Evolutionary conservation across 768 basidiomycete genomes (phyloP), one percentile per base, ranked within the genome.

Genomic region (Gymnopilus junonius): DNA sequence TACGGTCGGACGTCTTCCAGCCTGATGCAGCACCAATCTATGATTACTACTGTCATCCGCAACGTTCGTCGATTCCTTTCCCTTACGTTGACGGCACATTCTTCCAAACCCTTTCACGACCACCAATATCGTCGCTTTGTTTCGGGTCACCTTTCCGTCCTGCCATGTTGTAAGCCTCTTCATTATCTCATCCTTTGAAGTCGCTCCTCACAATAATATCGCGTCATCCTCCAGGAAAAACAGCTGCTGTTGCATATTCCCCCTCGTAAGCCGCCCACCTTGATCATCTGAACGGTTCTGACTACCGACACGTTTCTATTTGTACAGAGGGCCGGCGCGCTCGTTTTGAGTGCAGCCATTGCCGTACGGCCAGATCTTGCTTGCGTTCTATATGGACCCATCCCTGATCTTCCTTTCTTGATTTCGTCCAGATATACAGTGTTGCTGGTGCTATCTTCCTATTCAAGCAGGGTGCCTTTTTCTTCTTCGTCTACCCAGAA

Each of bases 201-300:
- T n/a, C n/a, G n/a, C n/a, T n/a, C n/a, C n/a, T n/a, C n/a, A n/a
- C n/a, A n/a, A n/a, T n/a, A n/a, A n/a, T n/a, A n/a, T n/a, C n/a
- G n/a, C n/a, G n/a, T n/a, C n/a, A n/a, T 32, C 11, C 8, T 46
- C 25, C 58, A 91, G 89, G 89, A 91, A 90, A 80, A 89, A 91
- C 79, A 91, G 90, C 75, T 92, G 89, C 77, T 79, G 90, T 59
- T 84, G 91, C 62, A 77, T 91, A 63, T 79, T 92, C 62, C 90
- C 90, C 70, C 81, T 92, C 76, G 91, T 90, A 70, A 72, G 87
- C 70, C 45, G n/a, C n/a, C n/a, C 65, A 42, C 10, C 8, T 42
- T 20, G 17, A 8, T 20, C n/a, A n/a, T 8, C 5, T 20, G 5
- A 4, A 7, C 17, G 2, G n/a, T 20, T 42, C 66, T 48, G 8